Conservation (phyloP, 495 filamentous ascomycete species). For the Halenospora varia region DNA sequence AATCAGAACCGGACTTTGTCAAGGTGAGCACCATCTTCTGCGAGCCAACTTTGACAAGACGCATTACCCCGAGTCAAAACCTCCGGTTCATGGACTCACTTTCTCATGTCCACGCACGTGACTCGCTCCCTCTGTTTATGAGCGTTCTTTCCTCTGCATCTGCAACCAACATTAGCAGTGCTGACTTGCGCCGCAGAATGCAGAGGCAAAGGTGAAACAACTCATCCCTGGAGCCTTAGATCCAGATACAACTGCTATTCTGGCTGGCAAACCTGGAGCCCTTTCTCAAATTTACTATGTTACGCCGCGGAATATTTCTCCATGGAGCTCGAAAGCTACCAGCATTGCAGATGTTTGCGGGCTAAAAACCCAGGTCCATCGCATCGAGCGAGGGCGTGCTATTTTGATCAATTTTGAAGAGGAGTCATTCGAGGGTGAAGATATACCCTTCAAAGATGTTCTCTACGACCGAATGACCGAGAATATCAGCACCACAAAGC, state of each 20-base stretch:
- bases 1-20: neutral
- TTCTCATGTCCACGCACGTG: too few species aligned
- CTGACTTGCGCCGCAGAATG: slow-evolving; percentile 16
- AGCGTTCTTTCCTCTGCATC: neutral
- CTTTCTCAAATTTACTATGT: slow-evolving; percentile 53
- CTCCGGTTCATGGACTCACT: too few species aligned
- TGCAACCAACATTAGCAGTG: neutral
- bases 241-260: neutral
- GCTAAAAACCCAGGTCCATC: slow-evolving; percentile 63
- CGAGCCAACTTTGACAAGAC: too few species aligned
- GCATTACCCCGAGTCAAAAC: too few species aligned
- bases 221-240: slow-evolving; percentile 30
- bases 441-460: slow-evolving; percentile 60
- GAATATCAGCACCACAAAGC: slow-evolving; percentile 58
- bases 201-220: slow-evolving; percentile 35
- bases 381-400: slow-evolving; percentile 83
- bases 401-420: slow-evolving; percentile 61
- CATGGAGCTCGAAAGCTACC: slow-evolving; percentile 96
- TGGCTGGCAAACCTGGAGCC: slow-evolving; percentile 1
- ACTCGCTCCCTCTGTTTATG: too few species aligned
- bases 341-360: slow-evolving; percentile 92
- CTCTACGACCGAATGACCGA: slow-evolving; percentile 95
- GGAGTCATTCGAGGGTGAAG: slow-evolving; percentile 38
- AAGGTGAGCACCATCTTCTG: neutral
- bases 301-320: slow-evolving; percentile 83